Conservation (phyloP, 441 rosid species). For the Biscutella auriculata region DNA sequence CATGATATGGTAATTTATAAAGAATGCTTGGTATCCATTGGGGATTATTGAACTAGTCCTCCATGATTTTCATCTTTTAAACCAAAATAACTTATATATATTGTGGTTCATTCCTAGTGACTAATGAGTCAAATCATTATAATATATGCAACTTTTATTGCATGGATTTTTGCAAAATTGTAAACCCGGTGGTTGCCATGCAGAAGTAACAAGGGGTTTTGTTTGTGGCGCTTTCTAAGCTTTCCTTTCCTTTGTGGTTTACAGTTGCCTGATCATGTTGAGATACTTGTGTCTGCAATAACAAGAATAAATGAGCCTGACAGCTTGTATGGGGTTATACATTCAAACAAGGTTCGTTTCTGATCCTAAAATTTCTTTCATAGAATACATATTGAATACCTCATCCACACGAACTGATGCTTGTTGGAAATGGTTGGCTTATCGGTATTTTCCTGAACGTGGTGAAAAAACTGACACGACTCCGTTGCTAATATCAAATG, state of each 20-base stretch:
- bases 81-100: conserved; percentile 5
- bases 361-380: not conserved
- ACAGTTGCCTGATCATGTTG: conserved; percentile 75
- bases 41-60: not conserved
- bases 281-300: conserved; percentile 79
- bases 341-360: conserved; percentile 68
- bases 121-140: conserved; percentile 3
- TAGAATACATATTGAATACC: not conserved
- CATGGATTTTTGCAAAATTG: not conserved
- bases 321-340: conserved; percentile 88
- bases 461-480: not conserved
- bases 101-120: not conserved
- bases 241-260: conserved; percentile 13
- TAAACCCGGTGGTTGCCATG: not conserved
- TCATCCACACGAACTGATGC: conserved; percentile 5
- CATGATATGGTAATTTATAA: conserved; percentile 55
- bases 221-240: not conserved
- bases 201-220: not conserved
- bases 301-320: conserved; percentile 92
- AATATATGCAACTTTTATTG: conserved; percentile 2
- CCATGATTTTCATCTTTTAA: not conserved
- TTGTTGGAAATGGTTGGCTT: not conserved
- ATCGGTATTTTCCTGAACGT: not conserved
- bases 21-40: not conserved
- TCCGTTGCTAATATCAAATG: not conserved